Conservation (phyloP, 2,329 filamentous ascomycete genomes). For the Falciphora oryzae region DNA sequence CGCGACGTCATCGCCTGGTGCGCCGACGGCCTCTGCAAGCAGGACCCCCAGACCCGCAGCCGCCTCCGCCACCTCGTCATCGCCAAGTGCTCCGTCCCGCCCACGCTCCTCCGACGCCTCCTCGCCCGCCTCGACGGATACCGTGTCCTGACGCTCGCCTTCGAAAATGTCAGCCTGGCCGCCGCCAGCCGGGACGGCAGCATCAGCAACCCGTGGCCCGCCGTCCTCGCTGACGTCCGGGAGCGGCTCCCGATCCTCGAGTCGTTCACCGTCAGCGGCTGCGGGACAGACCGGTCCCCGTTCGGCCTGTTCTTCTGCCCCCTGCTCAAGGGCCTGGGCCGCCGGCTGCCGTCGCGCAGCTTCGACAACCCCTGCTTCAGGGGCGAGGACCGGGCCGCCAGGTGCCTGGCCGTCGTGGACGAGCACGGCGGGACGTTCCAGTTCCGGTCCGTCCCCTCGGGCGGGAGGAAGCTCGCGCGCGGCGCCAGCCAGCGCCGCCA, state of each 20-base stretch:
- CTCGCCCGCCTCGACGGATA: neutral
- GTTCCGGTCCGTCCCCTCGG: too few relatives aligned
- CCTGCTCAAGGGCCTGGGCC: neutral
- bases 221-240: neutral
- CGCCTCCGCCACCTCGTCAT: neutral
- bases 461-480: too few relatives aligned
- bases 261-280: neutral
- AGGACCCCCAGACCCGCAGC: neutral
- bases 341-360: too few relatives aligned
- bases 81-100: neutral
- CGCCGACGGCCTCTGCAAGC: neutral
- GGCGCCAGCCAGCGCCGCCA: too few relatives aligned
- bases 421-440: too few relatives aligned
- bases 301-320: neutral
- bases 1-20: neutral
- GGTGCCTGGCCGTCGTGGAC: too few relatives aligned
- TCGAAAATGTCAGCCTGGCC: neutral
- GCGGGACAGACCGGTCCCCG: too few relatives aligned
- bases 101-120: neutral
- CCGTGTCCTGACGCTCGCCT: neutral
- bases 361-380: too few relatives aligned
- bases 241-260: neutral
- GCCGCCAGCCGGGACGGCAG: too few relatives aligned
- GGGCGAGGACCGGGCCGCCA: too few relatives aligned
- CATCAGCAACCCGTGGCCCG: neutral